Evolutionary conservation across 2,329 filamentous ascomycete species (phyloP), one percentile per base, ranked within the genome.

Genomic region (Cladosporium sp.): DNA sequence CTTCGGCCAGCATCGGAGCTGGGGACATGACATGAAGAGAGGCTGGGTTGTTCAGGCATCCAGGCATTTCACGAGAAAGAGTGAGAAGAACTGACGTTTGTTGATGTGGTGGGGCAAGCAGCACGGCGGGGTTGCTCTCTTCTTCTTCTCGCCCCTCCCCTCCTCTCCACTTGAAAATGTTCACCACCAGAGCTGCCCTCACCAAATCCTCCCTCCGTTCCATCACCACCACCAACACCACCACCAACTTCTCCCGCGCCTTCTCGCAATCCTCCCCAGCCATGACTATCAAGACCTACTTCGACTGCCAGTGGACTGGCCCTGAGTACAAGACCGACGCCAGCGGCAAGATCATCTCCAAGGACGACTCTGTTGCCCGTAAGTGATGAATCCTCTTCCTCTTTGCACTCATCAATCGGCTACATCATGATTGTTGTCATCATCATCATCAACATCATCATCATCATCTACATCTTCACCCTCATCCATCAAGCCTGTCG

Each of bases 261-360:
- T 85, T 85, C 68, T 76, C 80, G 70, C 77, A 82, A 66, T 78
- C 87, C 70, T 73, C 85, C 66, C 75, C 80, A 78, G 84, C 79
- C 72, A 96, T 95, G 89, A 75, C 78, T 68, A 74, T 82, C 71
- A 83, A 85, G 71, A 83, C 83, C 76, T 88, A 75, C 77, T 90
- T 92, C 76, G 85, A 91, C 57, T 67, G 29, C 54, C 54, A 54
- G 54, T 66, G 63, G 63, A 78, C 83, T 68, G 88, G 86, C 59
- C 86, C 87, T 58, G 77, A 83, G 68, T 62, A 93, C 61, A 75
- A 86, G 68, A 76, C 77, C 69, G 74, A 78, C 70, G 74, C 72
- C 68, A 69, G 70, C 54, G 72, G 79, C 58, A 85, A 82, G 58
- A 59, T 71, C 62, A 68, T 63, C 59, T 64, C 60, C 48, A 63